Conservation (phyloP, 352 stramenopile species). For the Phytophthora hybrid region DNA sequence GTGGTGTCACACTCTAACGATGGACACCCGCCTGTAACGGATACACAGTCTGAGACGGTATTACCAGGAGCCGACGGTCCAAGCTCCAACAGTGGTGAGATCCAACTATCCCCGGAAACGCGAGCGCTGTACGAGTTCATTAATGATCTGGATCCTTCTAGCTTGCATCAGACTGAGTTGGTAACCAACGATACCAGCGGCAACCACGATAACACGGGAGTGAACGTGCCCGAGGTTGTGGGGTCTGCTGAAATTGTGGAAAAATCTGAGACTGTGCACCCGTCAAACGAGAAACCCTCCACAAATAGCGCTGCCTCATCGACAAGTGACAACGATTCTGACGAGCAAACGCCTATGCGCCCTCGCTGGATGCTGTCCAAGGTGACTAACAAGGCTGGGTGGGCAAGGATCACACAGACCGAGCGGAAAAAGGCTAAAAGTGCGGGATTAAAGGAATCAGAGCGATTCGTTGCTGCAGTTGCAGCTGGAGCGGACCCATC, state of each 20-base stretch:
- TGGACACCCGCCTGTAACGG: background rate
- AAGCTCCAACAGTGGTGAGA: background rate
- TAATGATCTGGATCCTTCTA: too few relatives aligned
- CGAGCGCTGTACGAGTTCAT: background rate
- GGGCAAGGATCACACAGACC: background rate
- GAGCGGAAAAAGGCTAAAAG: conserved; percentile 3
- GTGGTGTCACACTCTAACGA: too few relatives aligned
- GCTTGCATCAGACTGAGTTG: too few relatives aligned
- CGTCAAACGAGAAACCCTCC: background rate
- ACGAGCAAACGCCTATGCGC: background rate
- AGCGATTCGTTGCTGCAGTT: background rate
- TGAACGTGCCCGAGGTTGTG: too few relatives aligned
- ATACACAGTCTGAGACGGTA: background rate
- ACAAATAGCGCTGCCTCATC: background rate
- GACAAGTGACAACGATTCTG: background rate
- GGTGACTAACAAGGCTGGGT: background rate
- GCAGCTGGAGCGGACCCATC: background rate
- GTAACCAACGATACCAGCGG: too few relatives aligned
- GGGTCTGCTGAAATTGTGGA: too few relatives aligned
- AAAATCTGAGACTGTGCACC: too few relatives aligned
- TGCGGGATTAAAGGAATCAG: background rate
- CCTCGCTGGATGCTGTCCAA: conserved; percentile 10
- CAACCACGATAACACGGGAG: too few relatives aligned
- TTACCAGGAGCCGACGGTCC: background rate
- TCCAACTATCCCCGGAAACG: background rate